A percentile compares a stretch with the other conserved stretches of the same genome.
Evolutionary conservation across 108 stramenopile species (phyloP).

Genomic region (Schizochytrium sp.): DNA sequence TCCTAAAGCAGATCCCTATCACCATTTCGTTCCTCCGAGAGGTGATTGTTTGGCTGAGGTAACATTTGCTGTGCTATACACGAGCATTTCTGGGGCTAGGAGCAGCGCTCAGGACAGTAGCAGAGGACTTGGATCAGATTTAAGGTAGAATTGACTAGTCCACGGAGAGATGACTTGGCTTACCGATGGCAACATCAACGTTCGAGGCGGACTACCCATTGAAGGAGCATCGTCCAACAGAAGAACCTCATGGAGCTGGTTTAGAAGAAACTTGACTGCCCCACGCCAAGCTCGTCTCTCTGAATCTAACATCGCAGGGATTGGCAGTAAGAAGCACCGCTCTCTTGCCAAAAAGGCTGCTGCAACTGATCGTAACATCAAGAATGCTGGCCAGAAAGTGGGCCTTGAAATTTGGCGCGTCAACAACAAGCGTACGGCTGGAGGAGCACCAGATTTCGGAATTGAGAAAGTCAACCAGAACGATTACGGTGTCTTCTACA

Average conservation of each 20-base stretch:
- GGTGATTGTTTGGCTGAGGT: no score
- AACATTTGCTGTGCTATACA: no score
- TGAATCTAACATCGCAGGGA: conserved; percentile 56
- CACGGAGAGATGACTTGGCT: no score
- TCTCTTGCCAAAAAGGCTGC: not conserved
- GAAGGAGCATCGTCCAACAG: not conserved
- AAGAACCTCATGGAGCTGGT: not conserved
- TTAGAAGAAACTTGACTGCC: not conserved
- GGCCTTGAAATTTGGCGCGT: conserved; percentile 86
- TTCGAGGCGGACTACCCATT: not conserved
- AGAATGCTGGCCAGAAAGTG: conserved; percentile 29
- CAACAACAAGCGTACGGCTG: conserved; percentile 76
- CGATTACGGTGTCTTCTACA: conserved; percentile 83
- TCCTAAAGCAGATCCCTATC: no score
- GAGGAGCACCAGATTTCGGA: conserved; percentile 73
- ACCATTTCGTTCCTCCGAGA: no score
- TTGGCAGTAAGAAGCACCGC: conserved; percentile 1
- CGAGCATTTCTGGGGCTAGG: no score
- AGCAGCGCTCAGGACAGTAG: no score
- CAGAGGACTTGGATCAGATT: no score
- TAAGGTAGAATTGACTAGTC: no score
- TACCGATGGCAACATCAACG: not conserved
- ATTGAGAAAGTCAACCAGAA: conserved; percentile 72
- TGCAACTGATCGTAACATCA: conserved; percentile 34
- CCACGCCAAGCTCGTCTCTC: conserved; percentile 16